A percentile compares a stretch with the other conserved stretches of the same genome.
Conservation (phyloP, 2,329 filamentous ascomycete species). For the Xylariomycetidae sp. region DNA sequence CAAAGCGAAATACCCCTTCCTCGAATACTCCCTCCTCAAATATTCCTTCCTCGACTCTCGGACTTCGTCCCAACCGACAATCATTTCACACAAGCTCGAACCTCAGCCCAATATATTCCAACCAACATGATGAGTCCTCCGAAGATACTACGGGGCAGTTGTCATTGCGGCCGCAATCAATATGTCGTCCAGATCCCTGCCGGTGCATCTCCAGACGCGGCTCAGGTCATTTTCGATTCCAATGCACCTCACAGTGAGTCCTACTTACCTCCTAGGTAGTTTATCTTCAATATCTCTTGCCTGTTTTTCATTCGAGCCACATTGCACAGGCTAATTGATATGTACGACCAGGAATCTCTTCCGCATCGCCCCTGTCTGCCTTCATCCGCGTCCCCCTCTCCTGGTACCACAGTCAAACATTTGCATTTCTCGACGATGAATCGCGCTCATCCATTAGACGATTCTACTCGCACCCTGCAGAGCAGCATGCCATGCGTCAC, state of each 20-base stretch:
- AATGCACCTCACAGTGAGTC: conserved; percentile 66
- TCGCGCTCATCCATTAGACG: conserved; percentile 61
- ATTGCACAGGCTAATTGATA: conserved; percentile 9
- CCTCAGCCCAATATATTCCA: no score
- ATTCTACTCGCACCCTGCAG: conserved; percentile 57
- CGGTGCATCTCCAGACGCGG: conserved; percentile 47
- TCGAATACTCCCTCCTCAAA: no score
- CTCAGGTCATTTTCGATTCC: conserved; percentile 72
- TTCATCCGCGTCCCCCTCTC: conserved; percentile 78
- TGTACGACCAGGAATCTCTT: conserved; percentile 49
- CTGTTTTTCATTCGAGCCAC: conserved; percentile 1
- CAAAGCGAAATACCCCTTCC: no score
- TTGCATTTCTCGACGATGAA: conserved; percentile 76
- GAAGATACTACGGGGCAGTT: conserved; percentile 66
- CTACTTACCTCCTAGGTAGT: background rate
- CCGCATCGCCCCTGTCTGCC: conserved; percentile 69
- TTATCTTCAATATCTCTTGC: conserved; percentile 1
- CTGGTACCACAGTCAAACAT: conserved; percentile 75
- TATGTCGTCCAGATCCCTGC: conserved; percentile 71
- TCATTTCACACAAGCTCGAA: no score
- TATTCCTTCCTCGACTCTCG: no score
- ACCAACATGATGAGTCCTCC: conserved; percentile 47
- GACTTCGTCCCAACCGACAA: no score
- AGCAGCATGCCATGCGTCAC: conserved; percentile 60
- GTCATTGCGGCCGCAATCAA: conserved; percentile 80